Evolutionary conservation across 148 eudicot species (phyloP).

Genomic region (Persicaria tinctoria): DNA sequence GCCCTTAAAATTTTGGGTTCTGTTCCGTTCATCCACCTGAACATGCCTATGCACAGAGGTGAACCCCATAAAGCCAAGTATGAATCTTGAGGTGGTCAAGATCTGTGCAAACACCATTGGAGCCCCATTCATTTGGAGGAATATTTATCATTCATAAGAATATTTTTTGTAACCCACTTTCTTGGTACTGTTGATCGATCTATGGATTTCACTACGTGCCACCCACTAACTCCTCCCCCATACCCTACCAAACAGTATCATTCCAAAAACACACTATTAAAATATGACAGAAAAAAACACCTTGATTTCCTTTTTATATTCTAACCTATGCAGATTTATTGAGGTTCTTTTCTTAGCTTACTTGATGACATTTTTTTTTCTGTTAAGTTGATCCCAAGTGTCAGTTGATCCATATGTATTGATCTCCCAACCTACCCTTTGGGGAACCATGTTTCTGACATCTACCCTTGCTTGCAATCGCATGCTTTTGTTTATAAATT

Average conservation of each 20-base stretch:
- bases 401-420: constrained; percentile 7
- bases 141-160: not conserved
- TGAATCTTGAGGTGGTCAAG: constrained; percentile 1
- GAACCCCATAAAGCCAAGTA: not conserved
- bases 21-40: not conserved
- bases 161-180: not conserved
- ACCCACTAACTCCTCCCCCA: constrained; percentile 7
- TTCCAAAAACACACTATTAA: not conserved
- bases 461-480: constrained; percentile 1
- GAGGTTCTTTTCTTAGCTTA: not conserved
- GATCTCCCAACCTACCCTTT: constrained; percentile 2
- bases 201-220: constrained; percentile 2
- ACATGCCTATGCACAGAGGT: not conserved
- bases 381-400: not conserved
- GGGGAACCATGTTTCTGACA: constrained; percentile 5
- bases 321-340: not conserved
- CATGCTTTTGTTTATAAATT: constrained; percentile 8
- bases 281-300: not conserved
- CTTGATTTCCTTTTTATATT: not conserved
- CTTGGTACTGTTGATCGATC: not conserved
- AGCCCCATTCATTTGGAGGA: constrained; percentile 8
- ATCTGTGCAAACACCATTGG: constrained; percentile 7
- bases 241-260: constrained; percentile 3
- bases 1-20: not conserved
- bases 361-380: not conserved